phyloP scores from a whole-genome alignment of 2,329 filamentous ascomycete species.

The Neurospora sp. region DNA sequence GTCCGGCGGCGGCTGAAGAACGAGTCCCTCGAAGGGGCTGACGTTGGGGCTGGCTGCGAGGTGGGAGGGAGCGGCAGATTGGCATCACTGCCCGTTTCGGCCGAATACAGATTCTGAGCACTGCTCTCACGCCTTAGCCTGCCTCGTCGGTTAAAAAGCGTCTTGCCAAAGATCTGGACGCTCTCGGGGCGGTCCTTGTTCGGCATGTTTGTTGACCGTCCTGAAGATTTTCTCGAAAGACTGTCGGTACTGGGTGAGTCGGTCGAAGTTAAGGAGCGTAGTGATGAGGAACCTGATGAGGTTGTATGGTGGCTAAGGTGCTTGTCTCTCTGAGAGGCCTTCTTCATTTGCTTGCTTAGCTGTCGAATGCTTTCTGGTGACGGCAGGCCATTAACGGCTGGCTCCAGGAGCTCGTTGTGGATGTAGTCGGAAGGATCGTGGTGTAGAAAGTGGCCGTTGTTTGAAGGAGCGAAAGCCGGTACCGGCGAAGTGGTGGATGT shows the following conservation, averaged over 20 bases:
- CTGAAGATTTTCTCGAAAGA: slow-evolving; percentile 47
- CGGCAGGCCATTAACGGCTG: slow-evolving; percentile 50
- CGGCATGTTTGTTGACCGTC: slow-evolving; percentile 41
- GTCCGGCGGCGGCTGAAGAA: slow-evolving; percentile 42
- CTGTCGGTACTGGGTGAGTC: slow-evolving; percentile 27
- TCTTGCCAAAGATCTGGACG: slow-evolving; percentile 48
- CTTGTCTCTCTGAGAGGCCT: slow-evolving; percentile 38
- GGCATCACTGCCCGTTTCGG: slow-evolving; percentile 24
- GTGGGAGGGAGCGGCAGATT: slow-evolving; percentile 17
- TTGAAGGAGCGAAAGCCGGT: slow-evolving; percentile 9
- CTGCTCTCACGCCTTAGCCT: slow-evolving; percentile 43
- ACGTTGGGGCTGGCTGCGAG: slow-evolving; percentile 15
- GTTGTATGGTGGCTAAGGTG: slow-evolving; percentile 37
- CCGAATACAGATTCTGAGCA: slow-evolving; percentile 36
- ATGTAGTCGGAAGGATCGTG: slow-evolving; percentile 16
- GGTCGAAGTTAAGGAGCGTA: slow-evolving; percentile 33
- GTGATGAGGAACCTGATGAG: slow-evolving; percentile 48
- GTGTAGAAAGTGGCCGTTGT: slow-evolving; percentile 4
- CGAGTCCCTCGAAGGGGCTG: slow-evolving; percentile 27
- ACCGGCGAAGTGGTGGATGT: slow-evolving; percentile 6
- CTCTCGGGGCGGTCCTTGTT: slow-evolving; percentile 48
- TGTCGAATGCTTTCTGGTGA: slow-evolving; percentile 51
- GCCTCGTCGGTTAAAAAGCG: slow-evolving; percentile 46
- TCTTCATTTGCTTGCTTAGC: slow-evolving; percentile 49
- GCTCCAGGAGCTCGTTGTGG: slow-evolving; percentile 39